A percentile compares a stretch with the other conserved stretches of the same genome.
Conservation (phyloP, 495 filamentous ascomycete genomes). For the Cudoniella acicularis region DNA sequence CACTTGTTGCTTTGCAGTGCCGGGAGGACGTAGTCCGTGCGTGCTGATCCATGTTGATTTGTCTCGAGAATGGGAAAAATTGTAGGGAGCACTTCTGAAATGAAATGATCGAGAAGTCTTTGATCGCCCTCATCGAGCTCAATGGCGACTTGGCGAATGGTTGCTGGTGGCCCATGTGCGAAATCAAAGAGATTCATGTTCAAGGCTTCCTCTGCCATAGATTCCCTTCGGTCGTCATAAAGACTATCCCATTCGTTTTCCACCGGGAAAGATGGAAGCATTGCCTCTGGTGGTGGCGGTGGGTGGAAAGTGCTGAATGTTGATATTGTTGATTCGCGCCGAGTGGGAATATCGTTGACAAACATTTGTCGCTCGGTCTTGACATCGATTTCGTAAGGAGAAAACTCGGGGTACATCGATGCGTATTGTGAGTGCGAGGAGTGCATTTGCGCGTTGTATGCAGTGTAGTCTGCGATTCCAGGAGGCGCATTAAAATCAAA, state of each 20-base stretch:
- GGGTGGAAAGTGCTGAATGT: slow-evolving; percentile 83
- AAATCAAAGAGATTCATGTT: slow-evolving; percentile 78
- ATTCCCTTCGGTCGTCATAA: slow-evolving; percentile 61
- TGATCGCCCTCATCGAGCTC: slow-evolving; percentile 88
- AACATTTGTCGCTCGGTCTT: slow-evolving; percentile 94
- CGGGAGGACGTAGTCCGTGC: slow-evolving; percentile 76
- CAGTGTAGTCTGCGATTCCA: slow-evolving; percentile 54
- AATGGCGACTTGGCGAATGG: slow-evolving; percentile 61
- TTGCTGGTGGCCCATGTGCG: slow-evolving; percentile 50
- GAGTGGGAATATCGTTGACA: slow-evolving; percentile 81
- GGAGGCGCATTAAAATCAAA: slow-evolving; percentile 70
- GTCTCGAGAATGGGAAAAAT: slow-evolving; percentile 90
- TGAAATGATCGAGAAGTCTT: slow-evolving; percentile 85
- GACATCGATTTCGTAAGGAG: slow-evolving; percentile 91
- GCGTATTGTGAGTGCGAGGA: slow-evolving; percentile 34
- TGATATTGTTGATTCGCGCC: slow-evolving; percentile 77
- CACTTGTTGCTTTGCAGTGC: slow-evolving; percentile 85
- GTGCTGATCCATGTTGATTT: slow-evolving; percentile 75
- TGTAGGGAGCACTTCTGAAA: slow-evolving; percentile 78
- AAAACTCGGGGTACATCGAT: slow-evolving; percentile 39
- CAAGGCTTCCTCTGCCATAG: slow-evolving; percentile 57
- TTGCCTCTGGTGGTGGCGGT: slow-evolving; percentile 60
- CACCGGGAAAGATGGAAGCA: slow-evolving; percentile 59
- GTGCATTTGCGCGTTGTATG: slow-evolving; percentile 54
- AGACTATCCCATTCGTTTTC: slow-evolving; percentile 72